phyloP scores from a whole-genome alignment of 2,329 filamentous ascomycete genomes.

The Scolecobasidium constrictum region DNA sequence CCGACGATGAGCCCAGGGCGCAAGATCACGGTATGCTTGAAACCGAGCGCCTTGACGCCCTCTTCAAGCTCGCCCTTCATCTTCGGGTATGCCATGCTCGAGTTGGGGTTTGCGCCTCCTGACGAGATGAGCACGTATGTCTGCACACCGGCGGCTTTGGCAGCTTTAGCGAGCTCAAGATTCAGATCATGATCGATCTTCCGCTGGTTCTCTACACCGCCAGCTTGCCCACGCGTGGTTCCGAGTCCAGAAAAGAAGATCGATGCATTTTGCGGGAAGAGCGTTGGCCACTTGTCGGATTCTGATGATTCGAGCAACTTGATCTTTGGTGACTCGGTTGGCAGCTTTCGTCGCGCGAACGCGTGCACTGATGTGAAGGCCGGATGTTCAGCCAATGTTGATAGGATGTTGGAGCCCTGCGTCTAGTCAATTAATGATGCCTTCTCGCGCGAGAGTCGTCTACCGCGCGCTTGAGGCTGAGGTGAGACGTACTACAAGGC shows the following conservation, averaged over 20 bases:
- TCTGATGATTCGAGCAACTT: constrained; percentile 57
- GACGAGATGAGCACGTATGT: constrained; percentile 70
- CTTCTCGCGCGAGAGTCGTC: constrained; percentile 8
- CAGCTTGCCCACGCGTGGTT: constrained; percentile 66
- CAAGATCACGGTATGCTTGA: constrained; percentile 66
- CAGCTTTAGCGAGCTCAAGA: constrained; percentile 62
- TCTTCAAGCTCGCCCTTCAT: constrained; percentile 91
- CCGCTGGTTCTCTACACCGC: constrained; percentile 68
- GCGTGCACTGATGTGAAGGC: constrained; percentile 46
- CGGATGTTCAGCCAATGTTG: constrained; percentile 44
- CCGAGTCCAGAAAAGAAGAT: constrained; percentile 70
- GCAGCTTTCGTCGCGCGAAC: constrained; percentile 55
- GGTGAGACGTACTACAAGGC: constrained; percentile 38
- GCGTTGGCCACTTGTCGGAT: constrained; percentile 54
- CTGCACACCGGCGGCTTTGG: constrained; percentile 59
- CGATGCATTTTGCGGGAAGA: constrained; percentile 34
- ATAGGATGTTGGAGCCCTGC: constrained; percentile 65
- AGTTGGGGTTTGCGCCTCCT: constrained; percentile 39
- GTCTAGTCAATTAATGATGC: constrained; percentile 15
- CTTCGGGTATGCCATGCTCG: constrained; percentile 42
- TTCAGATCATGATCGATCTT: constrained; percentile 85
- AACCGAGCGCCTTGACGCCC: constrained; percentile 56
- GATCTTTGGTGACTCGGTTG: constrained; percentile 47
- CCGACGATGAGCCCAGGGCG: constrained; percentile 70
- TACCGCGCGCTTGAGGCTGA: not conserved